These are phyloP conservation scores for Novymonas esmeraldas DNA, from an alignment of 208 protist genomes.

Conservation along the genomic window DNA sequence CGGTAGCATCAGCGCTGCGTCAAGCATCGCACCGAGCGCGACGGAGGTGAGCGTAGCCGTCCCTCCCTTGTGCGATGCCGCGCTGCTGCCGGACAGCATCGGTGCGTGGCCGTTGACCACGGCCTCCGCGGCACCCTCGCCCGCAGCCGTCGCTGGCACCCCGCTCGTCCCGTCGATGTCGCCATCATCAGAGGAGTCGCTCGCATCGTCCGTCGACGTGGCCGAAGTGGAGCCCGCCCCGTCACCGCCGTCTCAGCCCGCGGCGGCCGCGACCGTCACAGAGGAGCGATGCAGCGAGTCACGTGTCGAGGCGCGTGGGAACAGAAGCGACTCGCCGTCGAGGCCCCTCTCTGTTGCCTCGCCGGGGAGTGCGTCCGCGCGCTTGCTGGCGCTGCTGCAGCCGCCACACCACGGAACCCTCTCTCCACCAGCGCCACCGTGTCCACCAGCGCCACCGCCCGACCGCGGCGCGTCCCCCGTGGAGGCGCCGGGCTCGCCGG, in stretches of 20 bases:
- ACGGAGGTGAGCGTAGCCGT: background rate
- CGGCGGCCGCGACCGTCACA: background rate
- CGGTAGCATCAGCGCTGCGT: slow-evolving; percentile 12
- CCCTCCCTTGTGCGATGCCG: background rate
- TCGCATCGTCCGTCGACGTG: background rate
- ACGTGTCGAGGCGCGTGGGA: background rate
- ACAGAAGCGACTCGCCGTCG: background rate
- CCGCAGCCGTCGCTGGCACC: background rate
- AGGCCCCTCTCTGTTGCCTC: background rate
- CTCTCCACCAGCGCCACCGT: background rate
- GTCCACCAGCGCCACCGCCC: too few relatives aligned
- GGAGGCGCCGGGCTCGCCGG: too few relatives aligned
- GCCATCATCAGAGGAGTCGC: slow-evolving; percentile 4
- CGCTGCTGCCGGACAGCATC: too few relatives aligned
- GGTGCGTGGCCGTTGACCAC: too few relatives aligned
- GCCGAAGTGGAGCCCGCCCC: background rate
- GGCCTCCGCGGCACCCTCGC: too few relatives aligned
- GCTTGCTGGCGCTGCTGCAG: background rate
- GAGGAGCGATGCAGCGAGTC: background rate
- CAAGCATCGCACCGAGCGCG: background rate
- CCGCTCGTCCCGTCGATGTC: background rate
- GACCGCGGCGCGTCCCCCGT: too few relatives aligned
- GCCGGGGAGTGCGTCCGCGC: background rate
- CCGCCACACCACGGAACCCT: too few relatives aligned
- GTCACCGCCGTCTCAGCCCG: background rate